These are phyloP conservation scores for Aspergillus funiculosus DNA, from an alignment of 495 filamentous ascomycete species.

Conservation along the genomic window DNA sequence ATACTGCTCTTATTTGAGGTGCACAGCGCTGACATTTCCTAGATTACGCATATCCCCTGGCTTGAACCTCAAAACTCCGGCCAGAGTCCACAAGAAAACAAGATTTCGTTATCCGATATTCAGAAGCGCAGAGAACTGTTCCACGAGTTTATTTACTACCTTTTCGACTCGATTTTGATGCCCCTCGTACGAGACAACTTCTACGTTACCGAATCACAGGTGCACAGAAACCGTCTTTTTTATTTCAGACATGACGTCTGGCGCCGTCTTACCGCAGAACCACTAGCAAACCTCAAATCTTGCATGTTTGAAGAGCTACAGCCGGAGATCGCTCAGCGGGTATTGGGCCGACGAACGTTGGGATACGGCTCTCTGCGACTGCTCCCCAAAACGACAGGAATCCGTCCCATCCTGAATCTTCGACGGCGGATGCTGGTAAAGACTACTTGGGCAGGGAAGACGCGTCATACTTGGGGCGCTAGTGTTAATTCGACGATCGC, in stretches of 20 bases:
- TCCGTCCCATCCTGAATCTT: constrained; percentile 85
- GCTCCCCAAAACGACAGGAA: constrained; percentile 63
- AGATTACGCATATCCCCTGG: constrained; percentile 70
- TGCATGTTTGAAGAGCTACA: constrained; percentile 79
- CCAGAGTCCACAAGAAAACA: constrained; percentile 25
- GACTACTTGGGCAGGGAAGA: constrained; percentile 39
- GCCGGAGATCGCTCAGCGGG: constrained; percentile 46
- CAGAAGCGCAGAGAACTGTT: constrained; percentile 75
- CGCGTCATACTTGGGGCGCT: constrained; percentile 44
- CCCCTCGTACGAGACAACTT: constrained; percentile 84
- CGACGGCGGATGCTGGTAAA: constrained; percentile 52
- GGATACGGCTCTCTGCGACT: constrained; percentile 77
- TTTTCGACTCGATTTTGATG: constrained; percentile 87
- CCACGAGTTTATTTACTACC: constrained; percentile 80
- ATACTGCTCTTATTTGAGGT: too few relatives aligned
- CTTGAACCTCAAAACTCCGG: constrained; percentile 43
- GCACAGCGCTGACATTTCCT: constrained; percentile 11
- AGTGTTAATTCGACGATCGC: constrained; percentile 79
- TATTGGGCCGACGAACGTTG: constrained; percentile 57
- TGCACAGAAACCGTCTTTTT: constrained; percentile 75
- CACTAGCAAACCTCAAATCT: constrained; percentile 60
- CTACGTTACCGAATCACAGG: constrained; percentile 86
- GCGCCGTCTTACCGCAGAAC: constrained; percentile 67
- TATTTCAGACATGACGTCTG: constrained; percentile 95
- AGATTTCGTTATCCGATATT: constrained; percentile 63